Evolutionary conservation across 108 stramenopile genomes (phyloP).

Genomic region (Mayamaea pseudoterrestris): DNA sequence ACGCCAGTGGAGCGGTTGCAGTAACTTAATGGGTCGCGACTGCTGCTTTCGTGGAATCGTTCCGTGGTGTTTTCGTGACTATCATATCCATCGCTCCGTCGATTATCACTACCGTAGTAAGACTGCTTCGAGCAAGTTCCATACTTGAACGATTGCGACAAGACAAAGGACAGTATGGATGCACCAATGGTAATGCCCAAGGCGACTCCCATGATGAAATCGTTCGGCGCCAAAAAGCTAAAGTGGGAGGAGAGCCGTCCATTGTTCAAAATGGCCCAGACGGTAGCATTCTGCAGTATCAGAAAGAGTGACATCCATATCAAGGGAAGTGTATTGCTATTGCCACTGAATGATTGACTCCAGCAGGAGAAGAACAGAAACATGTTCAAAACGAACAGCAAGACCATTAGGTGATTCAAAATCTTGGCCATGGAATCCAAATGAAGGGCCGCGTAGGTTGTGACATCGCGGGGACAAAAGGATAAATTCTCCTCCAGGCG

Average conservation of each 20-base stretch:
- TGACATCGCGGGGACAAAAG: conserved; percentile 3
- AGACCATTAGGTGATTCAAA: conserved; percentile 16
- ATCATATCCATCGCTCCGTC: not conserved
- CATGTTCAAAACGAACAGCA: conserved; percentile 19
- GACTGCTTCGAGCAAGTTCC: not conserved
- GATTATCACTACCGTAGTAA: too few species aligned
- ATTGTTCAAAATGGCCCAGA: conserved; percentile 11
- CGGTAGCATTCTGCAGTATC: conserved; percentile 7
- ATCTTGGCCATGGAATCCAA: conserved; percentile 23
- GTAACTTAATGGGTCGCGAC: conserved; percentile 4
- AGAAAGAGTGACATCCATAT: conserved; percentile 16
- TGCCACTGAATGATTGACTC: conserved; percentile 2
- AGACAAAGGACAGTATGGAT: conserved; percentile 11
- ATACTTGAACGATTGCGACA: conserved; percentile 9
- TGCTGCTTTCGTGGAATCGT: not conserved
- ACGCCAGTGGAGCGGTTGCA: conserved; percentile 13
- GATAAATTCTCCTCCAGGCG: too few species aligned
- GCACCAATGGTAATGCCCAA: conserved; percentile 27
- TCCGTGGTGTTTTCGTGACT: not conserved
- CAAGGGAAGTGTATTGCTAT: not conserved
- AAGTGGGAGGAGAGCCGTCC: not conserved
- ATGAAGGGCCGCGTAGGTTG: conserved; percentile 11
- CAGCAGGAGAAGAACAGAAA: conserved; percentile 19
- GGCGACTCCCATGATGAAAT: conserved; percentile 27
- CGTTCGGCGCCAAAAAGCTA: conserved; percentile 20